phyloP scores from a whole-genome alignment of 345 rosid species.

The Abelmoschus esculentus region DNA sequence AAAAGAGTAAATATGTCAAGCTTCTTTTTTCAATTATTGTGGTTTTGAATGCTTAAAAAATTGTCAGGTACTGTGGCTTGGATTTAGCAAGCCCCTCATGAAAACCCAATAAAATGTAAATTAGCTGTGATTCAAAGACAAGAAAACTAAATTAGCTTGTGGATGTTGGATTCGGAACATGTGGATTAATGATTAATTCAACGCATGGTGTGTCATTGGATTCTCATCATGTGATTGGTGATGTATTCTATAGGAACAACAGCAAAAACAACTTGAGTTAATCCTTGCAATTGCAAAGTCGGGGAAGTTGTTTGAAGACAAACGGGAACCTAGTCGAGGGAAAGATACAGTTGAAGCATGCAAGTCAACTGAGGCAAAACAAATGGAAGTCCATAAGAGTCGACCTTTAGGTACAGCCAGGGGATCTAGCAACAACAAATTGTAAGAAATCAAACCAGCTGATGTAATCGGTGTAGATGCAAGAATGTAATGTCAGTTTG shows the following conservation, averaged over 20 bases:
- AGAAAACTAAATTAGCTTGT: not conserved
- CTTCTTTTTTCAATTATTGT: not conserved
- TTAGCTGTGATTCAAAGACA: not conserved
- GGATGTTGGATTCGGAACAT: not conserved
- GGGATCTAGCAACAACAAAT: slow-evolving; percentile 27
- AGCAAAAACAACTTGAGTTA: slow-evolving; percentile 77
- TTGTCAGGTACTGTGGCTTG: not conserved
- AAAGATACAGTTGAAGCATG: slow-evolving; percentile 23
- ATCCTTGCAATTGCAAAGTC: slow-evolving; percentile 69
- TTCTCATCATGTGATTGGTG: slow-evolving; percentile 9
- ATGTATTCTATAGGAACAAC: slow-evolving; percentile 63
- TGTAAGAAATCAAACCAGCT: slow-evolving; percentile 22
- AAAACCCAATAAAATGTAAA: not conserved
- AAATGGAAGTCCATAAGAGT: slow-evolving; percentile 25
- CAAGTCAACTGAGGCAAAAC: slow-evolving; percentile 21
- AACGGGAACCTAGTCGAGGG: slow-evolving; percentile 21
- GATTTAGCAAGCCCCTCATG: not conserved
- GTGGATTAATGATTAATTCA: not conserved
- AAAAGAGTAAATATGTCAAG: not conserved
- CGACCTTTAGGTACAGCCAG: slow-evolving; percentile 18
- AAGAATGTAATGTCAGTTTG: slow-evolving; percentile 3
- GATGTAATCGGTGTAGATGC: not conserved
- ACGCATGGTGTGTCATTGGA: not conserved
- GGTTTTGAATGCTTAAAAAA: not conserved
- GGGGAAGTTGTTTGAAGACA: slow-evolving; percentile 51